Evolutionary conservation across 2,329 filamentous ascomycete species (phyloP).

Genomic region (Exophiala mesophila): DNA sequence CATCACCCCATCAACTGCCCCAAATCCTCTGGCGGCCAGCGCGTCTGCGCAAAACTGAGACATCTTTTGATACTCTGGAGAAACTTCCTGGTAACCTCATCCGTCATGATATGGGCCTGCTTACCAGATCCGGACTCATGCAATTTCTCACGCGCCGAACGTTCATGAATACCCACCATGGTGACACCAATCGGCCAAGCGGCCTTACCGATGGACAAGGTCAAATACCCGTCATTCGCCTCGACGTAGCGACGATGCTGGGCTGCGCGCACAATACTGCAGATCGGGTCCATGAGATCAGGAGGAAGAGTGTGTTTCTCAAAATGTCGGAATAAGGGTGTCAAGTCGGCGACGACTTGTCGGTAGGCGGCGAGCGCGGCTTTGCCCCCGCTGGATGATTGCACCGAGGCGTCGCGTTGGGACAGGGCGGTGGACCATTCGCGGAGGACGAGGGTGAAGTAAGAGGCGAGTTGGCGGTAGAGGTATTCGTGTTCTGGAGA

Average conservation of each 20-base stretch:
- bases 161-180: constrained; percentile 99
- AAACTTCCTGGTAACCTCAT: constrained; percentile 92
- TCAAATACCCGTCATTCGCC: constrained; percentile 90
- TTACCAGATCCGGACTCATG: constrained; percentile 69
- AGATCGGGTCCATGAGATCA: constrained; percentile 72
- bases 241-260: constrained; percentile 91
- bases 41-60: constrained; percentile 90
- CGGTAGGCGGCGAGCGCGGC: constrained; percentile 79
- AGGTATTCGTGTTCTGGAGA: constrained; percentile 64
- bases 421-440: constrained; percentile 81
- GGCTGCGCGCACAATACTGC: constrained; percentile 86
- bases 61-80: constrained; percentile 97
- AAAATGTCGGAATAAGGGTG: constrained; percentile 82
- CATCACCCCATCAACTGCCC: constrained; percentile 84
- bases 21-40: constrained; percentile 91
- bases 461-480: constrained; percentile 83
- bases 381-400: constrained; percentile 73
- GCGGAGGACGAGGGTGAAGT: constrained; percentile 90
- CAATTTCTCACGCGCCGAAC: constrained; percentile 89
- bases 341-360: constrained; percentile 81
- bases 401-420: constrained; percentile 50
- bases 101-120: constrained; percentile 93
- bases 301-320: constrained; percentile 73
- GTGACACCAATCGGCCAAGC: constrained; percentile 99
- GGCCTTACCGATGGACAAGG: constrained; percentile 89